phyloP scores from a whole-genome alignment of 352 stramenopile genomes.

The Globisporangium alternatum region DNA sequence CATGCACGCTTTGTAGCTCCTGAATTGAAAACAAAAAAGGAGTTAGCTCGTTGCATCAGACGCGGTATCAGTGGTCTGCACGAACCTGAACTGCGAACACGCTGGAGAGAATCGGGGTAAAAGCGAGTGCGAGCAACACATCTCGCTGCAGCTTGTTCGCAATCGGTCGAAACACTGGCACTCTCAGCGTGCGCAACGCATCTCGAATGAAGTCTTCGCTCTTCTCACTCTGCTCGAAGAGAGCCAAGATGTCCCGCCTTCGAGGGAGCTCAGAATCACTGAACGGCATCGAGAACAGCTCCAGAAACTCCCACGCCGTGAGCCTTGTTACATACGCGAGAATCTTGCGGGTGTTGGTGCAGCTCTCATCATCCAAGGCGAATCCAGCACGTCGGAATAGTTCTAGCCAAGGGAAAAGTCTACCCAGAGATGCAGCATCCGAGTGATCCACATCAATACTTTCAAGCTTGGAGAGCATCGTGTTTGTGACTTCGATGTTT shows the following conservation, averaged over 20 bases:
- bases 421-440: slow-evolving; percentile 8
- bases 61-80: neutral
- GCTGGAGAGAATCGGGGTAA: slow-evolving; percentile 69
- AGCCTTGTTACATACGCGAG: slow-evolving; percentile 41
- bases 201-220: slow-evolving; percentile 58
- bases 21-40: slow-evolving; percentile 17
- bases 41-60: neutral
- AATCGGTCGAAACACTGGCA: slow-evolving; percentile 51
- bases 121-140: slow-evolving; percentile 58
- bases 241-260: slow-evolving; percentile 55
- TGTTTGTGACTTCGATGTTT: slow-evolving; percentile 19
- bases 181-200: slow-evolving; percentile 38
- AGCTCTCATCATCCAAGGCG: slow-evolving; percentile 50
- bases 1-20: slow-evolving; percentile 64
- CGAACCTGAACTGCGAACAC: slow-evolving; percentile 80
- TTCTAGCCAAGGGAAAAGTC: slow-evolving; percentile 66
- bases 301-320: slow-evolving; percentile 71
- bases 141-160: slow-evolving; percentile 28
- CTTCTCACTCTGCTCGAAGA: slow-evolving; percentile 58
- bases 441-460: slow-evolving; percentile 8
- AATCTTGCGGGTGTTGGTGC: slow-evolving; percentile 31
- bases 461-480: slow-evolving; percentile 13
- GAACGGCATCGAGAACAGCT: slow-evolving; percentile 82
- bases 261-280: slow-evolving; percentile 52
- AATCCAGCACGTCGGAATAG: slow-evolving; percentile 61